A percentile compares a stretch with the other conserved stretches of the same genome.
phyloP scores from a whole-genome alignment of 2,329 filamentous ascomycete species.

The Xylaria sp. region DNA sequence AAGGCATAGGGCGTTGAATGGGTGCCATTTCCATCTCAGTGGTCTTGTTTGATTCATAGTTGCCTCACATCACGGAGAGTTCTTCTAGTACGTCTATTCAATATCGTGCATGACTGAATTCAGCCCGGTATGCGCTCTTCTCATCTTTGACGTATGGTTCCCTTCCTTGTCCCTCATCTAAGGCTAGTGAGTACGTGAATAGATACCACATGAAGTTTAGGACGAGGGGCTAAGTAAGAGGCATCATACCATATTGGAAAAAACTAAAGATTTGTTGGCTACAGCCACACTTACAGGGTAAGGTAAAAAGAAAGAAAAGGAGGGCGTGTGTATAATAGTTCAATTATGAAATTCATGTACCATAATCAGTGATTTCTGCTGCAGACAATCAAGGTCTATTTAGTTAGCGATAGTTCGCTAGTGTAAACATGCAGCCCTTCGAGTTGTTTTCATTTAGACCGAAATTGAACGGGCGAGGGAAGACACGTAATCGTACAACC shows the following conservation, averaged over 20 bases:
- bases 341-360: not conserved
- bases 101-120: slow-evolving; percentile 26
- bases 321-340: too few relatives aligned
- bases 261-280: not conserved
- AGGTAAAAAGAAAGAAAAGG: not conserved
- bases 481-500: not conserved
- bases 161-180: not conserved
- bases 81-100: slow-evolving; percentile 26
- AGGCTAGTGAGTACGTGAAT: not conserved
- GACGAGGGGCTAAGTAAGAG: too few relatives aligned
- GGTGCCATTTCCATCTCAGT: slow-evolving; percentile 24
- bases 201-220: too few relatives aligned
- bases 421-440: too few relatives aligned
- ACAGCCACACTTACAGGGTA: not conserved
- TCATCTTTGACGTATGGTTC: not conserved
- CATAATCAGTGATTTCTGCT: not conserved
- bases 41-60: slow-evolving; percentile 23
- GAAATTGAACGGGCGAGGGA: not conserved
- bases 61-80: slow-evolving; percentile 15
- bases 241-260: not conserved
- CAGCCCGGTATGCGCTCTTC: slow-evolving; percentile 21
- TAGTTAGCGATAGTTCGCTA: too few relatives aligned
- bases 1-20: slow-evolving; percentile 23
- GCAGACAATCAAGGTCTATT: not conserved
- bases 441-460: too few relatives aligned